Conservation (phyloP, 2,329 filamentous ascomycete genomes). For the Cercospora citrullina region DNA sequence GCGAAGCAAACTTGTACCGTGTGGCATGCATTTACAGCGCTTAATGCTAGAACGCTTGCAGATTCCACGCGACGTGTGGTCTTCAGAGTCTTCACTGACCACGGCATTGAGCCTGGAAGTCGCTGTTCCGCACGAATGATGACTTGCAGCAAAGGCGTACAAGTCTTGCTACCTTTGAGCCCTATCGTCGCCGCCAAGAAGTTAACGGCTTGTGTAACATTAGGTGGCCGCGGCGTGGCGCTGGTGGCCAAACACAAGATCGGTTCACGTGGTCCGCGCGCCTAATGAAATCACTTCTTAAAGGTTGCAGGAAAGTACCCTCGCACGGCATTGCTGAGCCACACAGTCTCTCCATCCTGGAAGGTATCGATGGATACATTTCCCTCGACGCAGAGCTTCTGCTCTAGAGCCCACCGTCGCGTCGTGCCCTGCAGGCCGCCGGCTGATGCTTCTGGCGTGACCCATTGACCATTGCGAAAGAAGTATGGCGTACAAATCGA, state of each 20-base stretch:
- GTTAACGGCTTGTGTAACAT: neutral
- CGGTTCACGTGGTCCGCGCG: neutral
- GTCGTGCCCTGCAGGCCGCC: conserved; percentile 84
- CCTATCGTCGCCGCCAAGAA: neutral
- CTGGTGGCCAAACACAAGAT: neutral
- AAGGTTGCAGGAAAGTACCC: conserved; percentile 59
- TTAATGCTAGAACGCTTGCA: neutral
- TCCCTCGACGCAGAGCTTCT: conserved; percentile 66
- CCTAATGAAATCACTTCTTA: neutral
- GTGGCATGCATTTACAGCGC: neutral
- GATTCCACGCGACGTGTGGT: neutral
- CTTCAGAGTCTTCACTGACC: neutral
- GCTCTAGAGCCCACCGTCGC: conserved; percentile 76
- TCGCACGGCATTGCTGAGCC: conserved; percentile 84
- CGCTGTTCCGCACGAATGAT: neutral
- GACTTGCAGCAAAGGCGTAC: neutral
- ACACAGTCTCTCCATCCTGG: conserved; percentile 72
- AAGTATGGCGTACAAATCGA: conserved; percentile 82
- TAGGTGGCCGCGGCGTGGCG: neutral
- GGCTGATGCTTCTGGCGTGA: conserved; percentile 68
- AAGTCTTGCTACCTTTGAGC: too few relatives aligned
- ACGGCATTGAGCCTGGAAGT: neutral
- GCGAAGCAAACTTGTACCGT: neutral
- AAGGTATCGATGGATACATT: conserved; percentile 61
- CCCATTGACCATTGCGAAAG: conserved; percentile 70